Evolutionary conservation across 1,284 basidiomycete genomes (phyloP), one percentile per base, ranked within the genome.

Genomic region (Ustilago loliicola): DNA sequence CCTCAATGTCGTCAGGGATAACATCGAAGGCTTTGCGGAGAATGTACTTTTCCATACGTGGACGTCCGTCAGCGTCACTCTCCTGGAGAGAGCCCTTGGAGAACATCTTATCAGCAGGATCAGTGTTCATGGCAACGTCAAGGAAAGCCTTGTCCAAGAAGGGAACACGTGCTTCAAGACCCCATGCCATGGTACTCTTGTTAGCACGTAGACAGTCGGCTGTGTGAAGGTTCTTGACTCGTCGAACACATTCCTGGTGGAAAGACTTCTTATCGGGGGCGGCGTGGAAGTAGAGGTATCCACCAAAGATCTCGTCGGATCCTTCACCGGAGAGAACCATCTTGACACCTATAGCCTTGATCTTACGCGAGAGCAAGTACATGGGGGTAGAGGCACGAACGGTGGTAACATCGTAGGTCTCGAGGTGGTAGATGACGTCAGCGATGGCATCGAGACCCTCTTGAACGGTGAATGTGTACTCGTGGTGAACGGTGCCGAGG

Each of bases 161-260:
- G 17, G 97, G 97, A 1, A 99, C 97, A 66, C 97, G 94, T 5
- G 96, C 96, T 88, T 99, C 97, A 61, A 99, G 91, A 77, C 97
- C 97, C 96, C 97, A 99, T 1, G 97, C 97, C 97, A 99, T 99
- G 9, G 97, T 99, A 53, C 94, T 96, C 93, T 99, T 99, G 91
- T 99, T 99, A 73, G 97, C 97, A 71, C 97, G 92, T 72, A 99
- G 90, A 88, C 97, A 99, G 87, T 99, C 97, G 45, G 97, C 90
- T 2, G 96, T 98, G 88, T 99, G 96, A 61, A 99, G 89, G 90
- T 98, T 96, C 89, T 99, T 99, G 82, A 98, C 95, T 48, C 97
- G 92, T 85, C 93, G 92, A 61, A 98, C 93, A 81, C 91, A 93
- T 88, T 99, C 97, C 87, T 97, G 94, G 89, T 99, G 95, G 90